Conservation (phyloP, 176 grass and related monocot species). For the Carex scoparia region DNA sequence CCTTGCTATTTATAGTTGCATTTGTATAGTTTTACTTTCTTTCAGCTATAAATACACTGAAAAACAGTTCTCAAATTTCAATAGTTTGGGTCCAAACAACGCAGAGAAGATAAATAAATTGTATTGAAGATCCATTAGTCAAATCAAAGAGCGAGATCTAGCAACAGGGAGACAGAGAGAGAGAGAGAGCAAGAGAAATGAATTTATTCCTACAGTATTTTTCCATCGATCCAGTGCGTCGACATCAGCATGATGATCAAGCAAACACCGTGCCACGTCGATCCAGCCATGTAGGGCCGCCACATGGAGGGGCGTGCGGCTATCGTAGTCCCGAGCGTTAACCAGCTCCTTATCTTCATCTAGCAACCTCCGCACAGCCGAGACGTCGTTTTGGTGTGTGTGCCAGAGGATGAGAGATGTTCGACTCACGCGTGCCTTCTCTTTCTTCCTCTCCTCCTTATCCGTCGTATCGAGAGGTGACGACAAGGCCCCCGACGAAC, state of each 20-base stretch:
- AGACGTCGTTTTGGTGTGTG: constrained; percentile 90
- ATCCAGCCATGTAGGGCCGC: constrained; percentile 88
- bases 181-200: neutral
- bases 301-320: constrained; percentile 92
- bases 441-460: constrained; percentile 42
- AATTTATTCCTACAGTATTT: constrained; percentile 60
- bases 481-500: constrained; percentile 8
- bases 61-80: neutral
- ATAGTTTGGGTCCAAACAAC: neutral
- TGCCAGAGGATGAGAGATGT: constrained; percentile 99
- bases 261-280: constrained; percentile 76
- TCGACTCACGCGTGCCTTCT: constrained; percentile 75
- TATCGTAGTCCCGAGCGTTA: constrained; percentile 92
- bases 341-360: constrained; percentile 84
- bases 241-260: constrained; percentile 71
- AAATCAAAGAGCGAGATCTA: neutral
- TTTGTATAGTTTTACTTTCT: neutral
- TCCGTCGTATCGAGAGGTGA: constrained; percentile 30
- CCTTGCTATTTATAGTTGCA: neutral
- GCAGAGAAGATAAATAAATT: neutral
- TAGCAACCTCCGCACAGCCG: constrained; percentile 79
- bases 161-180: neutral
- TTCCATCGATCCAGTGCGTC: constrained; percentile 96
- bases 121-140: neutral
- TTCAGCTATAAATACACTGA: neutral